Evolutionary conservation across 768 basidiomycete genomes (phyloP), one percentile per base, ranked within the genome.

Genomic region (Kwoniella dejecticola): DNA sequence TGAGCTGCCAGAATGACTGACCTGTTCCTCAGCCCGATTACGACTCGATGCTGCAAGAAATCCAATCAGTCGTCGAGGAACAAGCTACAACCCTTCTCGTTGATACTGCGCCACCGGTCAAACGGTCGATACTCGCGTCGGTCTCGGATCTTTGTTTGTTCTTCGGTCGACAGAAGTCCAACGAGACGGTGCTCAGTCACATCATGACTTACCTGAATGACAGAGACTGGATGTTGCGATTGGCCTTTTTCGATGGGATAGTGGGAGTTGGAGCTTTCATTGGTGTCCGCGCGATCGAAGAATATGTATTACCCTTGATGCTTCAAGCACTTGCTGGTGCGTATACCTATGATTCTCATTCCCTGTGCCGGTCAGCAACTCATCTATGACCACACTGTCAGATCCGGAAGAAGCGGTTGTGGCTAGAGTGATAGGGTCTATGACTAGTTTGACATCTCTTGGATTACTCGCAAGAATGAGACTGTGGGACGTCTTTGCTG

Each of bases 281-380:
- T 2, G 94, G 94, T 1, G 88, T 89, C 29, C 82, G 88, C 60
- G 94, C 91, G 67, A 75, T 98, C 69, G 96, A 98, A 73, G 93
- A 97, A 70, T 98, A 97, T 70, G 95, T 98, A 53, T 75, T 96
- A n/a, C 96, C 96, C 0, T 78, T 99, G 60, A 93, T 98, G 91
- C 85, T 92, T 3, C 94, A 97, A 69, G 92, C 94, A 0, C 80
- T 99, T 26, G 92, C 91, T 53, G 95, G 95, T 93, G 59, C 36
- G 84, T 69, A 13, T 15, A 36, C 23, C 33, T 49, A 12, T 27
- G 4, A 38, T 53, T 12, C 46, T n/a, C n/a, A n/a, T 50, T 13
- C 19, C 52, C 40, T 24, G 29, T 40, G 10, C 52, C 19, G 27
- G 27, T 31, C 29, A 15, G 29, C 29, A 31, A 26, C 52, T 19